Conservation (phyloP, 352 stramenopile genomes). For the Elongisporangium undulatum region DNA sequence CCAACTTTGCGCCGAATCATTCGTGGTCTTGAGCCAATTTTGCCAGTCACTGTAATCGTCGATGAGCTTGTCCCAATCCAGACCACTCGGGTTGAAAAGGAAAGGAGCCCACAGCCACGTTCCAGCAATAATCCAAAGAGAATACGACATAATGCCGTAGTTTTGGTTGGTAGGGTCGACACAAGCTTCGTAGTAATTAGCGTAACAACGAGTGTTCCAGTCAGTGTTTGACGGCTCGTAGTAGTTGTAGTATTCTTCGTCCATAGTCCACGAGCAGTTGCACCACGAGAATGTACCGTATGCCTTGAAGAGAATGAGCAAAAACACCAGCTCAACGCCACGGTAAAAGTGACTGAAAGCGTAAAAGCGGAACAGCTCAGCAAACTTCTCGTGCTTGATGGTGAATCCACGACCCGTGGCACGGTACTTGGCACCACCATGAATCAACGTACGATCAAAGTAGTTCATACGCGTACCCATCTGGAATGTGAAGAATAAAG, state of each 20-base stretch:
- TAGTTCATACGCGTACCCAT: slow-evolving; percentile 97
- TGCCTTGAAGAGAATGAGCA: slow-evolving; percentile 54
- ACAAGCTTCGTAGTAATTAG: slow-evolving; percentile 83
- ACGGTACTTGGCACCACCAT: slow-evolving; percentile 94
- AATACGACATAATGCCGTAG: slow-evolving; percentile 98
- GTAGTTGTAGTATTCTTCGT: slow-evolving; percentile 65
- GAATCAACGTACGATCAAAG: slow-evolving; percentile 95
- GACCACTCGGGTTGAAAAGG: slow-evolving; percentile 96
- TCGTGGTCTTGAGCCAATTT: slow-evolving; percentile 90
- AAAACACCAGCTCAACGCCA: slow-evolving; percentile 88
- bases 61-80: slow-evolving; percentile 97
- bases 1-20: slow-evolving; percentile 85
- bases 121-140: slow-evolving; percentile 91
- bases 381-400: slow-evolving; percentile 95
- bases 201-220: slow-evolving; percentile 76
- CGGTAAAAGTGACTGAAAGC: slow-evolving; percentile 95
- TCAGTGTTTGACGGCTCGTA: slow-evolving; percentile 65
- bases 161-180: slow-evolving; percentile 94
- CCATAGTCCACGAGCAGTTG: slow-evolving; percentile 55
- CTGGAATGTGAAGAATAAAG: slow-evolving; percentile 97
- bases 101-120: slow-evolving; percentile 87
- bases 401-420: slow-evolving; percentile 95
- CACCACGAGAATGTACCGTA: slow-evolving; percentile 89
- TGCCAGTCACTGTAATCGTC: slow-evolving; percentile 94
- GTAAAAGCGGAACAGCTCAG: slow-evolving; percentile 96